Conservation (phyloP, 2,329 filamentous ascomycete species). For the Sporothrix mexicana region DNA sequence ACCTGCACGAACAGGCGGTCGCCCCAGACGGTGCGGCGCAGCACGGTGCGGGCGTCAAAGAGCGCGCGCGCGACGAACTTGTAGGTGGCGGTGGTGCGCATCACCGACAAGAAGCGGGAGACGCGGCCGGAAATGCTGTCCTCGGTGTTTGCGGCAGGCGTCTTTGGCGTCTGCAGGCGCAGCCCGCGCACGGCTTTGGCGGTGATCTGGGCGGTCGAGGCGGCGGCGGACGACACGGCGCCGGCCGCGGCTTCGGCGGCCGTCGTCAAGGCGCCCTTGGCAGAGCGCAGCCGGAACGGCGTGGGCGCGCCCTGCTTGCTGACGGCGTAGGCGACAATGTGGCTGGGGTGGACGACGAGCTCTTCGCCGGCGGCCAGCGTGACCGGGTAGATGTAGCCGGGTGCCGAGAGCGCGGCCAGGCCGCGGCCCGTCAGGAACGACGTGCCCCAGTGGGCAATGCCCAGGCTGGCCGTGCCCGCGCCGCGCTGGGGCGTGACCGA, state of each 20-base stretch:
- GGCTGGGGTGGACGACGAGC: constrained; percentile 88
- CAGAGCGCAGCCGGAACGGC: constrained; percentile 73
- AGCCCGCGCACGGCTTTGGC: constrained; percentile 47
- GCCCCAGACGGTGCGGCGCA: constrained; percentile 86
- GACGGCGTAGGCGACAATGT: constrained; percentile 88
- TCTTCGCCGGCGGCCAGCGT: constrained; percentile 82
- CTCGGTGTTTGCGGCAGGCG: constrained; percentile 48
- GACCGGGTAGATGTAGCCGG: constrained; percentile 88
- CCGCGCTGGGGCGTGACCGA: constrained; percentile 72
- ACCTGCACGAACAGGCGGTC: constrained; percentile 93
- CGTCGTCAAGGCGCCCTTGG: constrained; percentile 22
- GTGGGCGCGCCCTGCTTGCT: constrained; percentile 70
- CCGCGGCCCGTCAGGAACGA: constrained; percentile 88
- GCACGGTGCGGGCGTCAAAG: constrained; percentile 75
- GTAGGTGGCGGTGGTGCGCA: constrained; percentile 76
- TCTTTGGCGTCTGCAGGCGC: constrained; percentile 76
- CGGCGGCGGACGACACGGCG: constrained; percentile 27
- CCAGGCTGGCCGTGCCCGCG: constrained; percentile 56
- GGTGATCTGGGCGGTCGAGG: constrained; percentile 30
- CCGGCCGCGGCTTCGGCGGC: constrained; percentile 46
- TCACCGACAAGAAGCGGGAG: constrained; percentile 68
- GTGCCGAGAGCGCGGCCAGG: constrained; percentile 80
- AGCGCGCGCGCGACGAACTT: constrained; percentile 68
- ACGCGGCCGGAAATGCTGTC: constrained; percentile 53
- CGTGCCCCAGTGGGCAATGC: constrained; percentile 88